A percentile compares a stretch with the other conserved stretches of the same genome.
phyloP scores from a whole-genome alignment of 1,284 basidiomycete species.

The Trichosporon ovoides region DNA sequence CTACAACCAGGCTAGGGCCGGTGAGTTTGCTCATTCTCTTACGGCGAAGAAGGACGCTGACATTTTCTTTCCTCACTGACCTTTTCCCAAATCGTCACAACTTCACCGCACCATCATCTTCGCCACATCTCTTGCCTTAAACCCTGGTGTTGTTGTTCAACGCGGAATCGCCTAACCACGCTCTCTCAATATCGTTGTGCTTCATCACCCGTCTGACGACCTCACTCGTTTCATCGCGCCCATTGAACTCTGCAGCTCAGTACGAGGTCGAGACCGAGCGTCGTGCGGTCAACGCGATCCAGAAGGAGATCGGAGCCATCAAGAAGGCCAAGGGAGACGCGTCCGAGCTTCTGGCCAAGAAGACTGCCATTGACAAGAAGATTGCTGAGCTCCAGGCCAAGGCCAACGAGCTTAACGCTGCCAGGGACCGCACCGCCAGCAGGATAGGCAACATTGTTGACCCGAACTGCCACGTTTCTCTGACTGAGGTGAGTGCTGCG shows the following conservation, averaged over 20 bases:
- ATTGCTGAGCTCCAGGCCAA: slow-evolving; percentile 61
- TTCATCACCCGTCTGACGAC: too few species aligned
- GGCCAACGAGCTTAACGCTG: slow-evolving; percentile 64
- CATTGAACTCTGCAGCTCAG: slow-evolving; percentile 58
- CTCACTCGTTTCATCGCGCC: background rate
- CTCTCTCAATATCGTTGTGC: too few species aligned
- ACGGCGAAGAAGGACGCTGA: background rate
- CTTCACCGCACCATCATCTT: too few species aligned
- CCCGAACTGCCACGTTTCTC: slow-evolving; percentile 74
- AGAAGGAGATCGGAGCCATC: slow-evolving; percentile 90
- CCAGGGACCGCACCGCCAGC: slow-evolving; percentile 69
- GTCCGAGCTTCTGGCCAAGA: slow-evolving; percentile 78
- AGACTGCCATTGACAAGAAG: slow-evolving; percentile 70
- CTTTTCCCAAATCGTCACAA: too few species aligned
- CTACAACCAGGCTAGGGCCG: slow-evolving; percentile 62
- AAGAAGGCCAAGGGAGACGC: slow-evolving; percentile 93
- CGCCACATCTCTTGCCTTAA: background rate
- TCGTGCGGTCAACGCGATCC: slow-evolving; percentile 80
- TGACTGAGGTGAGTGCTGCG: slow-evolving; percentile 68
- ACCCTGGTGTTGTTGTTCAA: too few species aligned
- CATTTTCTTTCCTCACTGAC: background rate
- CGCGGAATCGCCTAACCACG: too few species aligned
- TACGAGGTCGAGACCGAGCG: slow-evolving; percentile 72
- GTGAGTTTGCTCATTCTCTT: slow-evolving; percentile 54
- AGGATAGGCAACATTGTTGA: slow-evolving; percentile 91